phyloP scores from a whole-genome alignment of 176 grass and related monocot species.

The Hordeum marinum region DNA sequence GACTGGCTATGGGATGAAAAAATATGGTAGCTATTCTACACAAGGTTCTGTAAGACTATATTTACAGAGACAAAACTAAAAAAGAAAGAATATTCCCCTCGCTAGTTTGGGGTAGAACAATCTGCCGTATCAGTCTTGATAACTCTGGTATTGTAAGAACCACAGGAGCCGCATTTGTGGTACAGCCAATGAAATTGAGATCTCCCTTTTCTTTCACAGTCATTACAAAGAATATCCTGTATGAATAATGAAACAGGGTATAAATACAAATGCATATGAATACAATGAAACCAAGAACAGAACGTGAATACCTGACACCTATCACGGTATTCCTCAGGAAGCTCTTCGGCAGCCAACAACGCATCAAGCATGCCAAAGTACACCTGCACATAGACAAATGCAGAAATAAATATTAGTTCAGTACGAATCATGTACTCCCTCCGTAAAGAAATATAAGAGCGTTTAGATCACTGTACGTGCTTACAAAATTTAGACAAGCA shows the following conservation, averaged over 20 bases:
- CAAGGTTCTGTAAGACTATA: conserved; percentile 24
- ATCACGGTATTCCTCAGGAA: conserved; percentile 90
- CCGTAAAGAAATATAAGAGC: no score
- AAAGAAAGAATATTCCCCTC: conserved; percentile 14
- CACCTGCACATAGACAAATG: conserved; percentile 48
- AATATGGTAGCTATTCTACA: conserved; percentile 35
- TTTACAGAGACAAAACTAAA: conserved; percentile 47
- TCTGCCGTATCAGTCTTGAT: conserved; percentile 73
- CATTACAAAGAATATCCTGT: conserved; percentile 94
- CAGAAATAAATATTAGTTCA: background rate
- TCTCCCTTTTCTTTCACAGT: conserved; percentile 80
- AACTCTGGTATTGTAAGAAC: conserved; percentile 96
- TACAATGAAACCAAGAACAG: conserved; percentile 13
- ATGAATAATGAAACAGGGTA: background rate
- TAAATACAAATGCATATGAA: background rate
- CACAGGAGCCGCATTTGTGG: conserved; percentile 83
- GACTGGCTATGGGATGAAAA: conserved; percentile 31
- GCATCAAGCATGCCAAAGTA: conserved; percentile 99
- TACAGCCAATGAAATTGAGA: conserved; percentile 96
- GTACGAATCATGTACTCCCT: background rate
- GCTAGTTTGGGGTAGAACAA: conserved; percentile 53
- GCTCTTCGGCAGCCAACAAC: conserved; percentile 85
- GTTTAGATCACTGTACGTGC: background rate
- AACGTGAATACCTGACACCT: conserved; percentile 74
- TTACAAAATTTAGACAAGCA: conserved; percentile 1